Evolutionary conservation across 257 asterid species (phyloP).

Genomic region (Nicotiana obtusifolia): DNA sequence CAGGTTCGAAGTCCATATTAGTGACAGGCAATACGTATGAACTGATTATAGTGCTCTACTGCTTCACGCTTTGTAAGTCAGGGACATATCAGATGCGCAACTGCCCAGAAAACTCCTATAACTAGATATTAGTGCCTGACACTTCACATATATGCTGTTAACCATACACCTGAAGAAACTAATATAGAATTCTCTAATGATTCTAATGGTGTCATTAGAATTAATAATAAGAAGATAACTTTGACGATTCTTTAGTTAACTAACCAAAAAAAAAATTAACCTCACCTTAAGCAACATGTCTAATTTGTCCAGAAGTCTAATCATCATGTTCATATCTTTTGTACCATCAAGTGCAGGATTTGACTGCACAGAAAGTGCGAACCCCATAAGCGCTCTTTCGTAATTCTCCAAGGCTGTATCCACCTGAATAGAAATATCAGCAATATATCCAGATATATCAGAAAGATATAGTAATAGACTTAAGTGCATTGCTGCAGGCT

Average conservation of each 20-base stretch:
- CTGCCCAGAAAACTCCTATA: too few relatives aligned
- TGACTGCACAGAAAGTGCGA: slow-evolving; percentile 81
- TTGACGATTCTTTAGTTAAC: not conserved
- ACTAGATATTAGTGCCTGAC: too few relatives aligned
- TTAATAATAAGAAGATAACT: too few relatives aligned
- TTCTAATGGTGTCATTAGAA: too few relatives aligned
- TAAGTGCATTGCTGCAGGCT: too few relatives aligned
- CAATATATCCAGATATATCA: not conserved
- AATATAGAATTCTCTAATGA: too few relatives aligned
- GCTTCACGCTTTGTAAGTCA: too few relatives aligned
- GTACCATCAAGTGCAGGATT: slow-evolving; percentile 75
- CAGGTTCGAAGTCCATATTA: not conserved
- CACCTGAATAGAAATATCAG: slow-evolving; percentile 34
- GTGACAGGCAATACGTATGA: not conserved
- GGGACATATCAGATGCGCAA: too few relatives aligned
- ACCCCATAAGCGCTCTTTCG: slow-evolving; percentile 88
- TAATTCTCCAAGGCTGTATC: slow-evolving; percentile 80
- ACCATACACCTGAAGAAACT: too few relatives aligned
- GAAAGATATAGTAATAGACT: too few relatives aligned
- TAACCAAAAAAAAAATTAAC: not conserved
- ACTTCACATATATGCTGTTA: too few relatives aligned
- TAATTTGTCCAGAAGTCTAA: slow-evolving; percentile 64
- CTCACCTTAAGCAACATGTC: slow-evolving; percentile 59
- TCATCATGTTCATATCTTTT: slow-evolving; percentile 59
- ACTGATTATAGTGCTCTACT: too few relatives aligned